These are phyloP conservation scores for Xylaria polymorpha DNA, from an alignment of 2,329 filamentous ascomycete species.

Conservation along the genomic window DNA sequence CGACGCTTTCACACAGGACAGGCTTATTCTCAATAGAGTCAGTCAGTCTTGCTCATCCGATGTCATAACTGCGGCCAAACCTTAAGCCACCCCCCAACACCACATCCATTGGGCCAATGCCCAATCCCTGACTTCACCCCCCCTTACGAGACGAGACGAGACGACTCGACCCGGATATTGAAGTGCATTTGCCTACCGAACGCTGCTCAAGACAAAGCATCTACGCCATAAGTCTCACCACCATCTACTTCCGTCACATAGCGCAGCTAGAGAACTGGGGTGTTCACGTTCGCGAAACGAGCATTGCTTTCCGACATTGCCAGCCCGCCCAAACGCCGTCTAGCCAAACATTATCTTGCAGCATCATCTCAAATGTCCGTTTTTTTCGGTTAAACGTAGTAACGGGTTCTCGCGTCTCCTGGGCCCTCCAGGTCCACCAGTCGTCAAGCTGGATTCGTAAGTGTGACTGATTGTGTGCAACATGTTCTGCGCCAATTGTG, in stretches of 20 bases:
- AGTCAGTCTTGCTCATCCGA: conserved; percentile 10
- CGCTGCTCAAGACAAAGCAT: conserved; percentile 21
- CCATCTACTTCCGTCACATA: conserved; percentile 11
- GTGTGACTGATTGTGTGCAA: conserved; percentile 37
- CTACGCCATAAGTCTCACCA: conserved; percentile 25
- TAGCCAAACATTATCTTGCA: conserved; percentile 30
- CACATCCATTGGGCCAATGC: conserved; percentile 8
- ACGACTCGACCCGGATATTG: conserved; percentile 19
- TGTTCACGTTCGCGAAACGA: conserved; percentile 21
- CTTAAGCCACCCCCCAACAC: conserved; percentile 23
- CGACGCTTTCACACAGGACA: conserved; percentile 5
- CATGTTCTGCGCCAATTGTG: conserved; percentile 21
- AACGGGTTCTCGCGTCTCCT: conserved; percentile 42
- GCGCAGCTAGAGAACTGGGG: conserved; percentile 5
- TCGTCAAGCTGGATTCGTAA: conserved; percentile 53
- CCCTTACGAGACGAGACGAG: background rate
- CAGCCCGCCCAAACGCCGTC: conserved; percentile 21
- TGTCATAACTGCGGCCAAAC: conserved; percentile 21
- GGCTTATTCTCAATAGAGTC: conserved; percentile 21
- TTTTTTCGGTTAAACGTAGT: conserved; percentile 34
- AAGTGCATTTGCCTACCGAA: conserved; percentile 20
- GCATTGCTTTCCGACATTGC: conserved; percentile 29
- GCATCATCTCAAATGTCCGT: conserved; percentile 41
- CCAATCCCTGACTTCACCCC: background rate
- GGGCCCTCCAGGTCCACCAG: conserved; percentile 49